Base-by-base conservation (phyloP, 2,329 filamentous ascomycete genomes). In the Pyrenochaeta sp. region DNA sequence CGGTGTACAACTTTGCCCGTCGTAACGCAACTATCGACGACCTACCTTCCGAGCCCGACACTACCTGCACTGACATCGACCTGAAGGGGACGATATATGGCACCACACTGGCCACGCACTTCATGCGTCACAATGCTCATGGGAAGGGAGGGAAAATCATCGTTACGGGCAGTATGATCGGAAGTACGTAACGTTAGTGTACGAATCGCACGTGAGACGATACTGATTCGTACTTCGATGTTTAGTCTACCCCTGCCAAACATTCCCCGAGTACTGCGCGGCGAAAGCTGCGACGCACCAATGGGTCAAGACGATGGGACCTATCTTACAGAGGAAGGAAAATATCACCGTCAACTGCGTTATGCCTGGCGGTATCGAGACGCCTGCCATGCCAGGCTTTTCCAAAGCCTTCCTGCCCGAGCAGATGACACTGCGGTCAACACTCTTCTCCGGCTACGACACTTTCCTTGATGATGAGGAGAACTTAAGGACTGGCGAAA, bases 31-130 rank as follows among this genome's bases (percentile, higher is more conserved):
- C 39, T 19, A 47, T 66, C 19, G 73, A 72, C 19, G 66, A 68
- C 8, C 63, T 82, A 32, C 82, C 82, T 3, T 72, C 80, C 0
- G 75, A 77, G 54, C 83, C 83, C 0, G 73, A 84, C 52, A 69
- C 81, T 1, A 60, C 61, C 2, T 80, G 78, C 48, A 84, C 82
- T 1, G 82, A 85, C 54, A 68, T 82, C 34, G 77, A 81, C 62
- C 80, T 81, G 67, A 85, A 85, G 66, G 81, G 81, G 3, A 74
- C 84, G 1, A 64, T 85, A 0, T 84, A 84, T 56, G 81, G 82
- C 3, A 81, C 78, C 1, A 77, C 79, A 53, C 72, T 85, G 8
- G 81, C 84, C 0, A 80, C 78, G 1, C 83, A 85, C 62, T 85
- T 84, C 66, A 85, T 85, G 83, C 76, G 82, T 9, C 76, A 83